Evolutionary conservation across 352 stramenopile genomes (phyloP), one percentile per base, ranked within the genome.

Genomic region (Salisapilia sapeloensis): DNA sequence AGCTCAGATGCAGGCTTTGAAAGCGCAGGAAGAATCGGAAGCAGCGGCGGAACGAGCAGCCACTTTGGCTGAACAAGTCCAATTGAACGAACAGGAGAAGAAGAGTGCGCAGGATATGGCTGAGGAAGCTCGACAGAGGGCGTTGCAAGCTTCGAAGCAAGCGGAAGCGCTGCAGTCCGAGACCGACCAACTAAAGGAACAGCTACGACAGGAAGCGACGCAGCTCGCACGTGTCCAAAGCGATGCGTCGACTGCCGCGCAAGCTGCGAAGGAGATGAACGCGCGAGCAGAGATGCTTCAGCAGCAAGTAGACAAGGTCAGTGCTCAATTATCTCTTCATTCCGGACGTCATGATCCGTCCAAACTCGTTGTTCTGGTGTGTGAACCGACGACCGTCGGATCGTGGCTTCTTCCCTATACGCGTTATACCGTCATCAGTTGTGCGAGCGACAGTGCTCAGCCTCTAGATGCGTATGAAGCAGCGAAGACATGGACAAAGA

Each of bases 61-160:
- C 17, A 75, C 71, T 25, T 47, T 89, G 19, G 58, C 62, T 16
- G 67, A 74, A 24, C 72, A 89, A 40, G 72, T 89, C 38, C 59
- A 78, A 33, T 79, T 84, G 38, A 89, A 85, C 36, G 67, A 84
- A 37, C 66, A 84, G 31, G 72, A 85, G 50, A 84, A 84, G 47
- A 58, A 59, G 16, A 46, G 53, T 10, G 72, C 72, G 0, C 65
- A 85, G 31, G 54, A 83, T 33, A 43, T 76, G 24, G 69, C 72
- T 0, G 53, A 83, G 28, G 64, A 81, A n/a, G 69, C 69, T 6
- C 37, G 65, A 20, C 56, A 65, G 21, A 48, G 56, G 10, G 72
- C 72, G 9, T 35, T 80, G 1, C 40, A 64, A 15, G 69, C 71
- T 2, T 80, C 61, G 0, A 54, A 81, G 38, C 67, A 77, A 26